phyloP scores from a whole-genome alignment of 2,329 filamentous ascomycete species.

The Hymenoscyphus fraxineus region DNA sequence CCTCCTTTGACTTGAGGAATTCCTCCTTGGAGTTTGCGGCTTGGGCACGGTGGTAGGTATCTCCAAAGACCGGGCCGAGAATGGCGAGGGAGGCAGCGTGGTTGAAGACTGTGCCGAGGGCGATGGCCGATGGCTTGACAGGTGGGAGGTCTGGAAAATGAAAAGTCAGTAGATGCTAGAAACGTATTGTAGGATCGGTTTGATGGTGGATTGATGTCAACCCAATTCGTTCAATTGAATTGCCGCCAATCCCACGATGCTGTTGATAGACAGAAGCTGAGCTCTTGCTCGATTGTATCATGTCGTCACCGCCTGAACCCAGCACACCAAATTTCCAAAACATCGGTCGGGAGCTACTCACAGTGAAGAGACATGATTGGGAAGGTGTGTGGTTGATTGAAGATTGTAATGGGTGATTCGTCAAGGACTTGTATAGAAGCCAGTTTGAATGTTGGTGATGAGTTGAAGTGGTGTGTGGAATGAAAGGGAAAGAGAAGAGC shows the following conservation, averaged over 20 bases:
- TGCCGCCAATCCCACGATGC: background rate
- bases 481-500: slow-evolving; percentile 5
- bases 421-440: slow-evolving; percentile 28
- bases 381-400: slow-evolving; percentile 25
- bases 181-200: background rate
- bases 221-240: background rate
- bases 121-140: slow-evolving; percentile 97
- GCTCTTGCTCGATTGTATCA: slow-evolving; percentile 4
- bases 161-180: slow-evolving; percentile 9
- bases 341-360: slow-evolving; percentile 19
- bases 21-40: slow-evolving; percentile 91
- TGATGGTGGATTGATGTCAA: background rate
- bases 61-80: slow-evolving; percentile 84
- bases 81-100: slow-evolving; percentile 86
- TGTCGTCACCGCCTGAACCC: slow-evolving; percentile 19
- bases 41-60: slow-evolving; percentile 91
- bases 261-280: slow-evolving; percentile 3
- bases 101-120: slow-evolving; percentile 93
- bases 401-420: slow-evolving; percentile 25
- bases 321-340: background rate
- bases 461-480: slow-evolving; percentile 5
- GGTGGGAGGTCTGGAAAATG: slow-evolving; percentile 55
- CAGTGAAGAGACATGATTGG: slow-evolving; percentile 34
- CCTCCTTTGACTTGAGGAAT: slow-evolving; percentile 91
- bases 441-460: slow-evolving; percentile 21